These are phyloP conservation scores for Nitzschia putrida DNA, from an alignment of 108 stramenopile genomes.

Conservation along the genomic window DNA sequence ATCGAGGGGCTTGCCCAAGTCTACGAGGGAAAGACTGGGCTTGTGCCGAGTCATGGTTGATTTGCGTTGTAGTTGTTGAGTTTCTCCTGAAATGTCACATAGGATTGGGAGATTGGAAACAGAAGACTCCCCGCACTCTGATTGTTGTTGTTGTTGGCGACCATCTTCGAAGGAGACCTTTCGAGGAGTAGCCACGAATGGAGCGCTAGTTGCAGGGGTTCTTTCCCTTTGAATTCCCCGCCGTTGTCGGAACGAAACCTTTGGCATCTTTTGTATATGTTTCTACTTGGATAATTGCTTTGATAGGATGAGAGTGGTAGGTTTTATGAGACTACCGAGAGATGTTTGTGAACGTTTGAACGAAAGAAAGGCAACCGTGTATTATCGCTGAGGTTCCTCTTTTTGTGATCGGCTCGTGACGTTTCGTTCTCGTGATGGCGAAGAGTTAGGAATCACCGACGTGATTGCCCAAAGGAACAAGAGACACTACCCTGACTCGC, in stretches of 20 bases:
- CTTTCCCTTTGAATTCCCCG: background rate
- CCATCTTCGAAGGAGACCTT: slow-evolving; percentile 34
- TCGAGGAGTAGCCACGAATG: slow-evolving; percentile 18
- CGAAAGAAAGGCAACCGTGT: background rate
- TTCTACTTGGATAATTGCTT: background rate
- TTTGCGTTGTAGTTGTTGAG: background rate
- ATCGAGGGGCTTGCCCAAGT: slow-evolving; percentile 25
- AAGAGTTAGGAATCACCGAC: too few species aligned
- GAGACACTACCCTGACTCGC: too few species aligned
- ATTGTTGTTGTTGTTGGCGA: background rate
- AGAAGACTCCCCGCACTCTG: background rate
- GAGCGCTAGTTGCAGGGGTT: background rate
- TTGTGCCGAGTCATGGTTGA: slow-evolving; percentile 20
- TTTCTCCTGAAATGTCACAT: background rate
- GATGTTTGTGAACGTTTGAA: background rate
- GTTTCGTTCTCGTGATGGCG: too few species aligned
- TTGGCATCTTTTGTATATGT: slow-evolving; percentile 3
- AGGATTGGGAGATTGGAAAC: background rate
- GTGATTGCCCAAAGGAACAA: too few species aligned
- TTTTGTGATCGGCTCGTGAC: too few species aligned
- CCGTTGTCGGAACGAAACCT: slow-evolving; percentile 3
- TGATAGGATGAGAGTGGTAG: background rate
- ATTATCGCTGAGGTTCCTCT: too few species aligned
- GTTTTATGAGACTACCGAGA: background rate
- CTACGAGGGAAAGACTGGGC: slow-evolving; percentile 34